Base-by-base conservation (phyloP, 2,329 filamentous ascomycete genomes). In the Ceratocystis papillata region DNA sequence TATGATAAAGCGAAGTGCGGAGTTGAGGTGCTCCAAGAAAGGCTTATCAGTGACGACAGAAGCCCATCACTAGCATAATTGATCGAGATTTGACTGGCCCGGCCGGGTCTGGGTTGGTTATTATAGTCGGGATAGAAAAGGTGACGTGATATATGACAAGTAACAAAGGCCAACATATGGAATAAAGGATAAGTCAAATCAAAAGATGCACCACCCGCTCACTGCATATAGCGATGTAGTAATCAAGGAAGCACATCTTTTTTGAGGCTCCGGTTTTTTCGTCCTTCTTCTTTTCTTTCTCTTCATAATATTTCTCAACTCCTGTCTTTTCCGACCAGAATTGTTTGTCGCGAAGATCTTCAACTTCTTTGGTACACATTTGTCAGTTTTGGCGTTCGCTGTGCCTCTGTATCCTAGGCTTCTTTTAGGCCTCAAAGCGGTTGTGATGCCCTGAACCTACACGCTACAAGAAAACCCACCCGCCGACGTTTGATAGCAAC, bases 261-360 rank as follows among this genome's bases (percentile, higher is more conserved):
- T 28, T 15, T 53, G 46, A 64, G 62, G 45, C 62, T 64, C 62
- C 46, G 62, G 46, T 64, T 64, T 64, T 63, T 12, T 41, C 8
- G 10, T 53, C 37, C 17, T 37, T 30, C n/a, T 63, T 25, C 17
- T 63, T 25, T 50, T 4, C 22, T 48, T 48, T 28, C 25, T 53
- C 48, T 53, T 53, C 12, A 15, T 2, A 25, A 25, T 53, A 7
- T 28, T 53, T 53, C 20, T 53, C 22, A 25, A 10, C 4, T 53
- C 1, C 10, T 15, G 25, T 53, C 8, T 53, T 53, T 53, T 53
- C 48, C 22, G 5, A 5, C 22, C 25, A 25, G 48, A 22, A 28
- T 53, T 53, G 22, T 25, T 28, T 25, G 15, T 53, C 20, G 10
- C 1, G 8, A 22, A 5, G 48, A 25, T 25, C 25, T 53, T 28